Evolutionary conservation across 1,284 basidiomycete genomes (phyloP), one percentile per base, ranked within the genome.

Genomic region (Cryptococcus sp.): DNA sequence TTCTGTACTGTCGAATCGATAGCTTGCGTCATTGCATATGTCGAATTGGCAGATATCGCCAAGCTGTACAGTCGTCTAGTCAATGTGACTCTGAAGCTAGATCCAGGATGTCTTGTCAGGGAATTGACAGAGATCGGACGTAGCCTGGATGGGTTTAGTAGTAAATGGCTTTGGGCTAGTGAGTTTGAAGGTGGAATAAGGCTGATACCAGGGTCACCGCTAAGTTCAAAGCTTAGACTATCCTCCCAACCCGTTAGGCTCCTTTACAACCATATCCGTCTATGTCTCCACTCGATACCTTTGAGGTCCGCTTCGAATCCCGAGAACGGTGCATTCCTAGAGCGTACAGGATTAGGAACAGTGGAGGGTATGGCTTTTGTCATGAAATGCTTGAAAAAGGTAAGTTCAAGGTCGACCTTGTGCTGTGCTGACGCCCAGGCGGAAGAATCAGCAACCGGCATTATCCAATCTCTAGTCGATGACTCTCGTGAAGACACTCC

Each of bases 221-320:
- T 62, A 34, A 36, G 44, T 3, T 36, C 45, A 2, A 59, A 60
- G 45, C 57, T 64, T 8, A 60, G 60, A 0, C 46, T 55, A 3
- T 48, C 60, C 1, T 5, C 34, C 4, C 48, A 50, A 3, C 62
- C 60, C 3, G 52, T 64, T 35, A 52, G 49, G 38, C 50, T 64
- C 52, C 52, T 64, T 2, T 64, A 62, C 53, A 56, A 62, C 35
- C 62, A 64, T 41, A 58, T 64, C 5, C 62, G 62, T 2, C 54
- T 64, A 5, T 61, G 60, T 42, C 45, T 64, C 10, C 60, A 62
- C 41, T 58, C 58, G 2, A 49, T 62, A 1, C 60, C 58, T 1
- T 56, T 64, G 14, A 64, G 62, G 47, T 56, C 60, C 3, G 33
- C 50, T 2, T 57, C 56, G 10, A 58, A 58, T 38, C 60, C 60